A percentile compares a stretch with the other conserved stretches of the same genome.
These are phyloP conservation scores for Apophysomyces sp. DNA, from an alignment of 371 early-diverging fungal species.

Conservation along the genomic window DNA sequence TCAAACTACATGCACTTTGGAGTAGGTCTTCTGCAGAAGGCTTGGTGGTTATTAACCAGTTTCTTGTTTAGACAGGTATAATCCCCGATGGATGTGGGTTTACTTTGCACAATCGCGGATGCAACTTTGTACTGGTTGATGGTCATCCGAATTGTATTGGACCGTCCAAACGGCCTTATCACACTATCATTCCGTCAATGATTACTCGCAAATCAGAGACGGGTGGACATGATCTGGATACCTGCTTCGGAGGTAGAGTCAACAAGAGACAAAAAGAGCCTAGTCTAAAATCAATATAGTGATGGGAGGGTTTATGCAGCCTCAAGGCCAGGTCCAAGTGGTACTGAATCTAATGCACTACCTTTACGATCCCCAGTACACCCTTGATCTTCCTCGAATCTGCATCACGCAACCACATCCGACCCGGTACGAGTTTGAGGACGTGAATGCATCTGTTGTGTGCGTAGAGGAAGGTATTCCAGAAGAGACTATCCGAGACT, in stretches of 20 bases:
- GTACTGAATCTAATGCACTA: constrained; percentile 67
- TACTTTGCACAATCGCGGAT: constrained; percentile 75
- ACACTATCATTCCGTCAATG: constrained; percentile 83
- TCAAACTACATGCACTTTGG: constrained; percentile 63
- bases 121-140: constrained; percentile 65
- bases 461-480: constrained; percentile 66
- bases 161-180: constrained; percentile 81
- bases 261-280: not conserved
- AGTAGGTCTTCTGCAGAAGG: constrained; percentile 21
- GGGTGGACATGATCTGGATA: constrained; percentile 42
- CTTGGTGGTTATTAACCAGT: not conserved
- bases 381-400: constrained; percentile 74
- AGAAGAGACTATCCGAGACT: constrained; percentile 31
- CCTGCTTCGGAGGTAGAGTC: constrained; percentile 51
- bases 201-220: constrained; percentile 40
- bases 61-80: constrained; percentile 27
- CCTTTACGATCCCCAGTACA: constrained; percentile 61
- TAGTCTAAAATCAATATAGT: constrained; percentile 15
- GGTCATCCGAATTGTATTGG: constrained; percentile 68
- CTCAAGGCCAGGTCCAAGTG: constrained; percentile 85
- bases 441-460: constrained; percentile 43
- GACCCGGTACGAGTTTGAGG: constrained; percentile 30
- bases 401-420: constrained; percentile 49
- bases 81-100: constrained; percentile 71
- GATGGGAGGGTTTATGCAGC: constrained; percentile 72